These are phyloP conservation scores for Exophiala sp. DNA, from an alignment of 2,329 filamentous ascomycete genomes.

Conservation along the genomic window DNA sequence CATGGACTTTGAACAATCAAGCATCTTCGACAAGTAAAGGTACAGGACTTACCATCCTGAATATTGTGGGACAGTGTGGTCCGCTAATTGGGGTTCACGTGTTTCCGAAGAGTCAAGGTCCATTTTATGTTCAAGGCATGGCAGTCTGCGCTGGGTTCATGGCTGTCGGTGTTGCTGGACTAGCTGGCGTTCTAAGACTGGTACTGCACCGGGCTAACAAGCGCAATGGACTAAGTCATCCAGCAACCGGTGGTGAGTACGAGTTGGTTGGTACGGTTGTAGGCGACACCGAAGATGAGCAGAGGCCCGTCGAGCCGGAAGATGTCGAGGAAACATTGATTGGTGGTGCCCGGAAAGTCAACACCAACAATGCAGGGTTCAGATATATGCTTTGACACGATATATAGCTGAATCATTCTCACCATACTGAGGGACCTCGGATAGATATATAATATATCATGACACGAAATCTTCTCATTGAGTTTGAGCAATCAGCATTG, in stretches of 20 bases:
- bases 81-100: conserved; percentile 66
- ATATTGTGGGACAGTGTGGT: conserved; percentile 76
- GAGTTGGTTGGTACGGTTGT: conserved; percentile 28
- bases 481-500: background rate
- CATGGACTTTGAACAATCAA: conserved; percentile 88
- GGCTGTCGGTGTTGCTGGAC: conserved; percentile 52
- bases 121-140: conserved; percentile 64
- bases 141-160: conserved; percentile 60
- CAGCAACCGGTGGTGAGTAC: conserved; percentile 39
- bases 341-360: conserved; percentile 10
- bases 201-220: conserved; percentile 54
- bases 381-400: conserved; percentile 21
- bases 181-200: conserved; percentile 55
- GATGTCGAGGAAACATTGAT: conserved; percentile 46
- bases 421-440: background rate
- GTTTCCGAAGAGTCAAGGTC: conserved; percentile 58
- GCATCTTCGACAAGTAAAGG: conserved; percentile 65
- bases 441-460: background rate
- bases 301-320: conserved; percentile 36
- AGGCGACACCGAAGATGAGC: conserved; percentile 19
- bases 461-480: background rate
- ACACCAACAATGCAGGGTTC: conserved; percentile 13
- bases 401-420: background rate
- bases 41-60: conserved; percentile 73
- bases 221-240: conserved; percentile 32